Base-by-base conservation (phyloP, 2,329 filamentous ascomycete genomes). In the Rutstroemia sp. region DNA sequence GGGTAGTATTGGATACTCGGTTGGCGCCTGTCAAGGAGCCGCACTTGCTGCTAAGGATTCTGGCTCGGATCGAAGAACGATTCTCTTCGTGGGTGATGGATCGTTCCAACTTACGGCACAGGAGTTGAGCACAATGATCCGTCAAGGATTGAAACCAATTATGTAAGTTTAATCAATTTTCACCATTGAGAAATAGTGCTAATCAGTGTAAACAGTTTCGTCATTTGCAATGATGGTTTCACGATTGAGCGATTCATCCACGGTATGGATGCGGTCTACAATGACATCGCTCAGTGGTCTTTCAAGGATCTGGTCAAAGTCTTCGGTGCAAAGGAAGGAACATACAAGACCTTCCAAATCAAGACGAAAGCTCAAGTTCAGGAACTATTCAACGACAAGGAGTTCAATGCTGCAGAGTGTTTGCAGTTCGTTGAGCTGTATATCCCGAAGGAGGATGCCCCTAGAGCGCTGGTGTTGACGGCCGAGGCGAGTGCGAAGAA, bases 221-320 rank as follows among this genome's bases (percentile, higher is more conserved):
- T 94, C 60, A 86, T 95, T 63, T 90, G 88, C 77, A 95, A 95
- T 70, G 83, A 92, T 42, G 91, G 91, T 10, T 95, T 88, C 73
- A 94, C 90, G 9, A 94, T 95, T 69, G 91, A 96, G 73, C 83
- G 91, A 30, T 88, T 83, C 70, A 95, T 95, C 66, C 90, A 95
- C 71, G 90, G 90, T 53, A 87, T 87, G 83, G 77, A 91, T 8
- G 88, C 82, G 34, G 70, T 69, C 25, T 95, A 95, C 75, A 95
- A 96, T 68, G 88, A 95, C 67, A 85, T 95, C 56, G 78, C 81
- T 58, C 71, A 75, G 10, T 95, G 91, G 91, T 77, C 86, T 51
- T 88, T 86, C 75, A 83, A 82, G 69, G 81, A 83, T 19, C 72
- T 91, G 0, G 79, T 88, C 2, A 75, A 77, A 4, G 81, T 82